A percentile compares a stretch with the other conserved stretches of the same genome.
These are phyloP conservation scores for Cercis canadensis DNA, from an alignment of 306 rosid genomes.

Conservation along the genomic window DNA sequence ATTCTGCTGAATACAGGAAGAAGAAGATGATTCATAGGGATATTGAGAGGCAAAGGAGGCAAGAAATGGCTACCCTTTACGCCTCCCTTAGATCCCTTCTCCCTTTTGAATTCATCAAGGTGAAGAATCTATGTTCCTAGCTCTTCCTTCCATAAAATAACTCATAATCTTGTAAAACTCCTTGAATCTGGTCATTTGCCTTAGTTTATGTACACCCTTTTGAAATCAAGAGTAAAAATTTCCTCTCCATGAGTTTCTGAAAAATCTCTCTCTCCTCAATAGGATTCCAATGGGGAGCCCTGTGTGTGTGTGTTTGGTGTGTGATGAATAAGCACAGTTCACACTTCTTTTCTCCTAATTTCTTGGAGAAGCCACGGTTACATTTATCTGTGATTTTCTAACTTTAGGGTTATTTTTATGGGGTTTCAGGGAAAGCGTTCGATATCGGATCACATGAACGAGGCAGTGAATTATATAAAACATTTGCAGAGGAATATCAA, in stretches of 20 bases:
- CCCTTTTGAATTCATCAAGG: conserved; percentile 61
- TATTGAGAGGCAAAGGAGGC: conserved; percentile 72
- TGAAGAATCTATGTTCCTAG: not conserved
- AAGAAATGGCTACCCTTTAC: conserved; percentile 68
- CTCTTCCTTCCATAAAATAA: not conserved
- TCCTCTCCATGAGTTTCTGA: no score
- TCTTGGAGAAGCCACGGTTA: not conserved
- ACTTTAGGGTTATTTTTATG: conserved; percentile 38
- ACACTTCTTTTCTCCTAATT: not conserved
- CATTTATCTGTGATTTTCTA: not conserved
- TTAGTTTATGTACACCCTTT: no score
- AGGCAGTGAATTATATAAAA: conserved; percentile 68
- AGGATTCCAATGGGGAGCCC: not conserved
- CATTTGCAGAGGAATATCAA: conserved; percentile 50
- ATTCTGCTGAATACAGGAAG: conserved; percentile 37
- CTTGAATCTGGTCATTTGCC: no score
- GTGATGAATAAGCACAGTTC: not conserved
- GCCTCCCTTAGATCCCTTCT: conserved; percentile 67
- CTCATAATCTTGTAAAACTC: no score
- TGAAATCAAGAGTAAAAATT: no score
- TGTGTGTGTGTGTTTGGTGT: not conserved
- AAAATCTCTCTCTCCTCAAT: no score
- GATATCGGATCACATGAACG: conserved; percentile 60
- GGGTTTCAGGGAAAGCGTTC: conserved; percentile 80
- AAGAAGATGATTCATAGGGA: conserved; percentile 63